A percentile compares a stretch with the other conserved stretches of the same genome.
Evolutionary conservation across 1,284 basidiomycete species (phyloP).

Genomic region (Psilocybe mexicana): DNA sequence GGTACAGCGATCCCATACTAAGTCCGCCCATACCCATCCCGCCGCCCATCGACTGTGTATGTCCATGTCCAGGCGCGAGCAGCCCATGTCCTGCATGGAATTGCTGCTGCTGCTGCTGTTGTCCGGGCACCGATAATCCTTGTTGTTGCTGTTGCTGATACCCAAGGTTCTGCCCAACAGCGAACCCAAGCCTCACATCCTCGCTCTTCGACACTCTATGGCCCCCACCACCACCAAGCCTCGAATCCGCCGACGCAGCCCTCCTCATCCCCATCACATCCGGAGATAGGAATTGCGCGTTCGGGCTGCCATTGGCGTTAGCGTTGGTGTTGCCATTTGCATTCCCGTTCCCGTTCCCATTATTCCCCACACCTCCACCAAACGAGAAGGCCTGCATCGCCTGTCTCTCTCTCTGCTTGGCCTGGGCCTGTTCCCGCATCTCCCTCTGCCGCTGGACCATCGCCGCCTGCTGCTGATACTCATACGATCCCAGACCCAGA

Average conservation of each 20-base stretch:
- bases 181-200: background rate
- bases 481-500: background rate
- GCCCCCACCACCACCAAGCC: background rate
- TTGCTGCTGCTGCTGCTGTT: background rate
- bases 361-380: background rate
- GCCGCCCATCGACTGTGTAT: background rate
- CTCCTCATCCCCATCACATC: background rate
- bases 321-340: conserved; percentile 16
- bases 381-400: background rate
- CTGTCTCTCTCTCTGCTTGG: conserved; percentile 19
- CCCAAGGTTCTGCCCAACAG: background rate
- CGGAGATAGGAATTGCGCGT: background rate
- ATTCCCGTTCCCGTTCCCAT: background rate
- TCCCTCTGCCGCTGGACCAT: background rate
- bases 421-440: background rate
- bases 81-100: background rate
- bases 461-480: background rate
- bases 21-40: background rate
- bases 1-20: background rate
- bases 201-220: background rate
- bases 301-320: background rate
- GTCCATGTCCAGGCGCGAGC: conserved; percentile 1
- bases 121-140: background rate
- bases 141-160: conserved; percentile 10
- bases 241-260: background rate